Evolutionary conservation across 345 rosid genomes (phyloP), one percentile per base, ranked within the genome.

Genomic region (Aegle marmelos): DNA sequence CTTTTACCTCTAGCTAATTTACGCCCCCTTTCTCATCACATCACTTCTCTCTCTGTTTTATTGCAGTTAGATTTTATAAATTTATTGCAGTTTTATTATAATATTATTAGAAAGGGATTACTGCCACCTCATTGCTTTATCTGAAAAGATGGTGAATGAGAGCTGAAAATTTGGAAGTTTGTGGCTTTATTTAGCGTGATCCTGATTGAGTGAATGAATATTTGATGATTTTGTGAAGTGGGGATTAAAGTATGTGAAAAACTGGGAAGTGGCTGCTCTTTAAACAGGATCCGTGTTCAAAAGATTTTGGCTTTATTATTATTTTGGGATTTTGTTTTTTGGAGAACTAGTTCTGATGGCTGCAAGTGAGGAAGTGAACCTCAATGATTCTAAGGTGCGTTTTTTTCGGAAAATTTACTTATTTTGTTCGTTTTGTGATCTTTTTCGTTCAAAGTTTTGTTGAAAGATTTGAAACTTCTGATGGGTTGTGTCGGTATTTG

Each of bases 311-410:
- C 28, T 67, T 76, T 54, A 41, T 13, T 68, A 56, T 16, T 54
- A 22, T 22, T 72, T 69, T 16, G 37, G 64, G 67, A 14, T 50
- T 53, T 54, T 22, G 30, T 22, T 30, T 48, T 50, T 33, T 25
- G 27, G 45, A 30, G 60, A 56, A 13, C 4, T n/a, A 21, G 11
- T 71, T 45, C 76, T 82, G 82, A 93, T 94, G 98, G 94, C 95
- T 71, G 89, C 90, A 71, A 87, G 89, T 41, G 88, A 88, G 80
- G 94, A 82, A 84, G 90, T 90, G 62, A 89, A 85, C 81, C 85
- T 89, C 76, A 90, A 84, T 28, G 98, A 94, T 65, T 90, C 94
- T 83, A 90, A 80, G 92, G 97, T 94, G 84, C 72, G 76, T 59
- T 78, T n/a, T 45, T 54, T 72, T 50, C 8, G 48, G 22, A 1